A percentile compares a stretch with the other conserved stretches of the same genome.
These are phyloP conservation scores for Jackrogersella multiformis DNA, from an alignment of 495 filamentous ascomycete genomes.

Conservation along the genomic window DNA sequence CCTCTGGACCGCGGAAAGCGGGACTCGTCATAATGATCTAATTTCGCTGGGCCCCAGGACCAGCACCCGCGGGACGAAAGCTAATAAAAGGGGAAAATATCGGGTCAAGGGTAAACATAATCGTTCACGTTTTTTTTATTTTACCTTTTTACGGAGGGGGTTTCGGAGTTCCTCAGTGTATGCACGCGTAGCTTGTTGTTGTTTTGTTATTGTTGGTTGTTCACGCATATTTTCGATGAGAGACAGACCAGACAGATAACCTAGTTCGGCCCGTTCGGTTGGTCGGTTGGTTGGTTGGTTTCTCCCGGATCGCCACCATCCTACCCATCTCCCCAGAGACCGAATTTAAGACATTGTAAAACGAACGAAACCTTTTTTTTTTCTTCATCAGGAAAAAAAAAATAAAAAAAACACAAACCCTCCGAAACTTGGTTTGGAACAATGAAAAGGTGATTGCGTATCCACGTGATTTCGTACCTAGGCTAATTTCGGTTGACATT, in stretches of 20 bases:
- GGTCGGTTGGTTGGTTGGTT: constrained; percentile 37
- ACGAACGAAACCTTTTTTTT: constrained; percentile 11
- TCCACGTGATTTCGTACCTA: constrained; percentile 35
- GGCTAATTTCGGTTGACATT: constrained; percentile 52
- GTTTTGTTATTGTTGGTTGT: constrained; percentile 39
- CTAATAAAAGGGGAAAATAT: constrained; percentile 38
- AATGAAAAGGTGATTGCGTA: constrained; percentile 30
- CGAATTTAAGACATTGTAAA: constrained; percentile 42
- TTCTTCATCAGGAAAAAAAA: constrained; percentile 26
- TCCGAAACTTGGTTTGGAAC: constrained; percentile 30
- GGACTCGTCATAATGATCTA: constrained; percentile 52
- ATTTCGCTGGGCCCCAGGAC: constrained; percentile 43
- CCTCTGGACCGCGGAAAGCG: constrained; percentile 24
- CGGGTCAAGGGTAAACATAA: constrained; percentile 43
- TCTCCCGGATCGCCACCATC: constrained; percentile 22
- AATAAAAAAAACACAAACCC: too few species aligned
- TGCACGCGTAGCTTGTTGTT: constrained; percentile 30
- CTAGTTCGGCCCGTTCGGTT: too few species aligned
- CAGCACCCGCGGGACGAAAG: constrained; percentile 32
- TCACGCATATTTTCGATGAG: constrained; percentile 21
- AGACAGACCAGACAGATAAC: too few species aligned
- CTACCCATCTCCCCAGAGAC: constrained; percentile 23
- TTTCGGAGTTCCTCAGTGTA: constrained; percentile 40
- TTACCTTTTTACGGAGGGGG: constrained; percentile 41
- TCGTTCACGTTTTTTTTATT: too few species aligned